Evolutionary conservation across 192 early-diverging fungal species (phyloP), one percentile per base, ranked within the genome.

Genomic region (Coemansia sp.): DNA sequence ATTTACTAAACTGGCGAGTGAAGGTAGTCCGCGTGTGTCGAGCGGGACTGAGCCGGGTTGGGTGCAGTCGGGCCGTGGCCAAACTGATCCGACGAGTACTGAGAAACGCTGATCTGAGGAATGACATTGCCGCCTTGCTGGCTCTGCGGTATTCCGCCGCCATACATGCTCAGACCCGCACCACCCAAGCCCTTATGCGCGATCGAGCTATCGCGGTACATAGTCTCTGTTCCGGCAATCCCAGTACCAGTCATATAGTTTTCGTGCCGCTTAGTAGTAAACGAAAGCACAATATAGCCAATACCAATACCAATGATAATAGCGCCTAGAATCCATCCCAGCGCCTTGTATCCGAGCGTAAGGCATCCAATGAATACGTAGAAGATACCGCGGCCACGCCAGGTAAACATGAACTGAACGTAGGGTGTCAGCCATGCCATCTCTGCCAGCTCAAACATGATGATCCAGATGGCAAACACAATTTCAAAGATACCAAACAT

Each of bases 351-450:
- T 0, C 82, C 82, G 0, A 84, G 74, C 2, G 74, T 79, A 52
- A 84, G 52, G 31, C 82, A 84, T 36, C 82, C 82, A 7, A 84
- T 72, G 57, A 84, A 79, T 16, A 84, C 69, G 51, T 84, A 84
- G 41, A 84, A 79, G 2, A 76, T 24, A 2, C 82, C 82, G 43
- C 82, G 82, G 0, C 82, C 82, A 9, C 74, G 74, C 77, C 77
- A 84, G 3, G 77, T 84, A 42, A 76, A 79, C 82, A 84, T 84
- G 38, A 84, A 84, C 72, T 71, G 77, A 38, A 76, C 77, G 16
- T 71, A 72, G 43, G 68, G 75, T 11, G 72, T 70, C 59, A 83
- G 59, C 80, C 76, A 75, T 27, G 73, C 54, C 70, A 78, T 33
- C 24, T 83, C 76, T 2, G 76, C 67, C 16, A 83, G 33, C 68